These are phyloP conservation scores for Salvia hispanica DNA, from an alignment of 257 asterid species.

Conservation along the genomic window DNA sequence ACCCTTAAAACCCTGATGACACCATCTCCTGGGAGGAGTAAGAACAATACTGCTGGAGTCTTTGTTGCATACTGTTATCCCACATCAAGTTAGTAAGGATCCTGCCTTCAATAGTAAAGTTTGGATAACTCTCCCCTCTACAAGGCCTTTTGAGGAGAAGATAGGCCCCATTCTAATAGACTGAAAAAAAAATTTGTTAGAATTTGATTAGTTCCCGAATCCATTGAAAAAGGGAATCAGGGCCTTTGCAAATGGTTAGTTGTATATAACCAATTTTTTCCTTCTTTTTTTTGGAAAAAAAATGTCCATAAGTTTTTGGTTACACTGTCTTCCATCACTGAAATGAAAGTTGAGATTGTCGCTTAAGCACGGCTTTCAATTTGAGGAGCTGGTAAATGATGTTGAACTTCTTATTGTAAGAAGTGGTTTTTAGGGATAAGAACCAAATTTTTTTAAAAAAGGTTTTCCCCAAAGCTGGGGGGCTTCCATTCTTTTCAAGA, in stretches of 20 bases:
- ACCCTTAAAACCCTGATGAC: conserved; percentile 1
- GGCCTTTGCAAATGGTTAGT: too few species aligned
- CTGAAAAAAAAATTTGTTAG: background rate
- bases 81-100: too few species aligned
- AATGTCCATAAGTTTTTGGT: background rate
- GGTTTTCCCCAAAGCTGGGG: background rate
- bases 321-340: background rate
- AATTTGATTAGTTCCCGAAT: conserved; percentile 1
- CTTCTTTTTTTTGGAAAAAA: too few species aligned
- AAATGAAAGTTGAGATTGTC: background rate
- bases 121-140: too few species aligned
- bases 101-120: too few species aligned
- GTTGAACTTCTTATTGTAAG: background rate
- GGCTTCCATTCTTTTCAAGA: background rate
- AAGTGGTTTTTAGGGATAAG: background rate
- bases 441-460: background rate
- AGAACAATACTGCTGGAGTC: conserved; percentile 1
- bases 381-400: background rate
- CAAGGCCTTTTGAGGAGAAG: too few species aligned
- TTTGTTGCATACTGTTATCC: background rate
- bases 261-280: too few species aligned
- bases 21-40: background rate
- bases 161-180: background rate
- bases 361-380: background rate
- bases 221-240: conserved; percentile 2